Base-by-base conservation (phyloP, 202 grass and related monocot species). In the Cymbopogon flexuosus region DNA sequence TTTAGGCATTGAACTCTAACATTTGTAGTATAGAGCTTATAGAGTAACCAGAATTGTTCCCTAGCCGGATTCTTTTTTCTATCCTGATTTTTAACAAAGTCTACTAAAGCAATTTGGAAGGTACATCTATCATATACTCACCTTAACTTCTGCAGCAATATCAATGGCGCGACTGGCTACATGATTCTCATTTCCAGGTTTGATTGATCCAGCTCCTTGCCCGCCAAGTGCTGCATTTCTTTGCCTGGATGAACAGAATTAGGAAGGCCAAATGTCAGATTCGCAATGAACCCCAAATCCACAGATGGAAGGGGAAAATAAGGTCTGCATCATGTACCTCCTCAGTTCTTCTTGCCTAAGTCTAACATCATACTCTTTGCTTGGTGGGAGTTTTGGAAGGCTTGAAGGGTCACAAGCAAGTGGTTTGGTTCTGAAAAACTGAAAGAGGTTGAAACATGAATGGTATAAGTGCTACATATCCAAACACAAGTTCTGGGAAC, bases 291-390 rank as follows among this genome's bases (percentile, higher is more conserved):
- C 22, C 47, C 21, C 47, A 82, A 42, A 67, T 86, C 79, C 15
- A 68, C 24, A 58, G 58, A 41, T 81, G 37, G 8, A 68, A 84
- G 23, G 56, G 19, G 4, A 59, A 62, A 6, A 49, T 27, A 21
- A 68, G 31, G n/a, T 40, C 29, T 13, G n/a, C 52, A 82, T 24
- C 52, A 39, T 78, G 16, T 66, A 90, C 91, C 88, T 93, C 81
- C 81, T 90, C 30, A 72, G 78, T 86, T 92, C 90, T 57, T 92
- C 87, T 77, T 94, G 85, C 59, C 84, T 85, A 37, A 97, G 86
- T 76, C 93, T 97, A 57, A 80, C 88, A 82, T 94, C 88, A 57
- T 94, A 97, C 79, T 97, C 94, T 85, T 97, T 97, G 88, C 92
- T 97, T 88, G 94, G 92, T 77, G 94, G 90, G 86, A 90, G 89